phyloP scores from a whole-genome alignment of 495 filamentous ascomycete genomes.

The Sporormia fimetaria region DNA sequence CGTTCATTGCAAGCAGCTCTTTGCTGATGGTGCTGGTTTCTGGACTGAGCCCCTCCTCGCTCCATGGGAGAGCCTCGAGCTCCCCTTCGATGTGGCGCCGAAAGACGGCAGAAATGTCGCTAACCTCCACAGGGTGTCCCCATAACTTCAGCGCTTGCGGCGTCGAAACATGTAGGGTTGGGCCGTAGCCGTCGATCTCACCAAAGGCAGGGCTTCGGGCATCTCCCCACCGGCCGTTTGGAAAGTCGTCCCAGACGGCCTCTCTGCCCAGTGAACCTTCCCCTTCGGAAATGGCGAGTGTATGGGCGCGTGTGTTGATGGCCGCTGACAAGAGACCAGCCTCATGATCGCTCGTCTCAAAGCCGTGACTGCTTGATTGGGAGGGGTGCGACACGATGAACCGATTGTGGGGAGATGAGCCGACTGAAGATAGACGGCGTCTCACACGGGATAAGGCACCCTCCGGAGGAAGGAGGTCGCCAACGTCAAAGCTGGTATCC shows the following conservation, averaged over 20 bases:
- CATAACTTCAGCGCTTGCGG: conserved; percentile 69
- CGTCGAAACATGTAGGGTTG: conserved; percentile 70
- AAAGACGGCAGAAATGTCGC: conserved; percentile 71
- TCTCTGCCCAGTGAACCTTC: conserved; percentile 83
- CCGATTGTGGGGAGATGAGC: conserved; percentile 65
- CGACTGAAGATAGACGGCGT: conserved; percentile 34
- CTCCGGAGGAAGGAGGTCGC: conserved; percentile 22
- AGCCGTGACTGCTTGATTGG: conserved; percentile 41
- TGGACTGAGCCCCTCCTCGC: conserved; percentile 72
- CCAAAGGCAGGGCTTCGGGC: conserved; percentile 72
- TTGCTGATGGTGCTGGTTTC: conserved; percentile 72
- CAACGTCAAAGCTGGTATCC: conserved; percentile 39
- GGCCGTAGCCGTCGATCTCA: conserved; percentile 92
- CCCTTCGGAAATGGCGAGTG: conserved; percentile 84
- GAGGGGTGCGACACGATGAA: conserved; percentile 57
- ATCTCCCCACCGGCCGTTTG: conserved; percentile 95
- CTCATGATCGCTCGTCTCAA: conserved; percentile 55
- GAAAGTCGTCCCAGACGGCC: conserved; percentile 98
- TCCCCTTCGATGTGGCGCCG: conserved; percentile 64
- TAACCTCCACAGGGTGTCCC: conserved; percentile 56
- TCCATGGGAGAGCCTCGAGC: conserved; percentile 77
- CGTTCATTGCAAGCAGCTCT: conserved; percentile 62
- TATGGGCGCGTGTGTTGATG: conserved; percentile 59
- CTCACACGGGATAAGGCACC: conserved; percentile 12
- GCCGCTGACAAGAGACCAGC: conserved; percentile 50